Base-by-base conservation (phyloP, 2,329 filamentous ascomycete genomes). In the Aspergillus hiratsukae region DNA sequence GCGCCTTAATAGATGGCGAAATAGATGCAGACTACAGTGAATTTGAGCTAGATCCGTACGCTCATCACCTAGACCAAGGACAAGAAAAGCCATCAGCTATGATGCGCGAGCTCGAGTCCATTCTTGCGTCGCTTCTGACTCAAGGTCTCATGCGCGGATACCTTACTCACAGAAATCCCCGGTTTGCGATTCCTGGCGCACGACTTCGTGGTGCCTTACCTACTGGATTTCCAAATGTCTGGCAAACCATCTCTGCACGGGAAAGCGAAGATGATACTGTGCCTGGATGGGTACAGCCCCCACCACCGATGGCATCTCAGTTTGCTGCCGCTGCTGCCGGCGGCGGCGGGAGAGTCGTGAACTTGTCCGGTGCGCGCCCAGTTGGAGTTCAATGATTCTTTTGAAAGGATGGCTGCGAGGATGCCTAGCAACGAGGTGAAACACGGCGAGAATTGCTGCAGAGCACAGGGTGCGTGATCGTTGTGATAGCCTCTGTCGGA, bases 71-170 rank as follows among this genome's bases (percentile, higher is more conserved):
- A 17, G 61, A 63, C 8, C 57, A 66, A 19, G 60, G 59, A 31
- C 57, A 53, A 27, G 48, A 43, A 6, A 61, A 63, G 17, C 62
- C 63, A 53, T 75, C 59, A 78, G 86, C 35, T 80, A 83, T 76
- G 51, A 70, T 76, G 66, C 66, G 63, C 14, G 87, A 90, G 63
- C 79, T 95, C n/a, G 91, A 96, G 73, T 85, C 85, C 48, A 85
- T 90, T 50, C 81, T 95, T 11, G 84, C 89, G 0, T 87, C 87
- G 10, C 81, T 97, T 11, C 83, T 95, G 21, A 85, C 88, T 51
- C 90, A 96, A 72, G 90, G 89, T 0, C 78, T 96, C 25, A 80
- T 97, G 69, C 86, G 87, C 63, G 93, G 92, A 1, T 97, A 92
- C 67, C 82, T 97, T 28, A 89, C 89, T 17, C 90, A 95, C 66